Conservation (phyloP, 2,329 filamentous ascomycete species). For the Epichloe uncinata region DNA sequence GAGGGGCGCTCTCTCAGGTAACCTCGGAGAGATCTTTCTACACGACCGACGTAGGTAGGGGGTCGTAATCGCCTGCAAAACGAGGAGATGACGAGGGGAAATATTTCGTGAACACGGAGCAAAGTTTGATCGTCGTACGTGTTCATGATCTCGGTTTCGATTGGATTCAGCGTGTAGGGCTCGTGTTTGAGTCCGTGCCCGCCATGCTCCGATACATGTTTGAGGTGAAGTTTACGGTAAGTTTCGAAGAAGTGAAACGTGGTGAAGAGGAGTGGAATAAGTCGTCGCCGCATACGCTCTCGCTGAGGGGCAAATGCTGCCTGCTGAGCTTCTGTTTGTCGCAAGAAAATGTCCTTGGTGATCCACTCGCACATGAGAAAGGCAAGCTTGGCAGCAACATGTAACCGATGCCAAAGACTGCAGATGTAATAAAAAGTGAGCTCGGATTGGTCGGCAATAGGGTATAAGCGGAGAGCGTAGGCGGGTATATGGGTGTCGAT, state of each 20-base stretch:
- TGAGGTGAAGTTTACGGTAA: conserved; percentile 44
- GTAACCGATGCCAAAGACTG: conserved; percentile 51
- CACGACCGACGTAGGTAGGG: conserved; percentile 49
- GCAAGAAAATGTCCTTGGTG: conserved; percentile 50
- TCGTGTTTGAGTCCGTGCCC: conserved; percentile 36
- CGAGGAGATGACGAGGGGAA: conserved; percentile 50
- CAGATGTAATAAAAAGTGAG: conserved; percentile 49
- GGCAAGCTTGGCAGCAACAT: conserved; percentile 50
- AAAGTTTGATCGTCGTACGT: conserved; percentile 53
- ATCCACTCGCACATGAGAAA: conserved; percentile 51
- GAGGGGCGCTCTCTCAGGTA: conserved; percentile 49
- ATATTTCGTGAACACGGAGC: conserved; percentile 49
- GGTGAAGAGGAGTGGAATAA: conserved; percentile 51
- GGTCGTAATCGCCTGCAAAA: conserved; percentile 49
- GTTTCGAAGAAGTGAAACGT: conserved; percentile 57
- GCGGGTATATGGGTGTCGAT: conserved; percentile 44
- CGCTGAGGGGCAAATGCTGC: conserved; percentile 46
- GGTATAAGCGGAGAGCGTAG: conserved; percentile 48
- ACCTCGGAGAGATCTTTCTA: conserved; percentile 49
- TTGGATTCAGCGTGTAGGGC: conserved; percentile 48
- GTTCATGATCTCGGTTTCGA: conserved; percentile 47
- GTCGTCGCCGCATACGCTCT: conserved; percentile 49
- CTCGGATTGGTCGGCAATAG: conserved; percentile 30
- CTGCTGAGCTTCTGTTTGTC: conserved; percentile 40
- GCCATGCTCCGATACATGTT: conserved; percentile 38